These are phyloP conservation scores for Thuidium tamariscinum DNA, from an alignment of 225 moss, liverwort and hornwort species.

Conservation along the genomic window DNA sequence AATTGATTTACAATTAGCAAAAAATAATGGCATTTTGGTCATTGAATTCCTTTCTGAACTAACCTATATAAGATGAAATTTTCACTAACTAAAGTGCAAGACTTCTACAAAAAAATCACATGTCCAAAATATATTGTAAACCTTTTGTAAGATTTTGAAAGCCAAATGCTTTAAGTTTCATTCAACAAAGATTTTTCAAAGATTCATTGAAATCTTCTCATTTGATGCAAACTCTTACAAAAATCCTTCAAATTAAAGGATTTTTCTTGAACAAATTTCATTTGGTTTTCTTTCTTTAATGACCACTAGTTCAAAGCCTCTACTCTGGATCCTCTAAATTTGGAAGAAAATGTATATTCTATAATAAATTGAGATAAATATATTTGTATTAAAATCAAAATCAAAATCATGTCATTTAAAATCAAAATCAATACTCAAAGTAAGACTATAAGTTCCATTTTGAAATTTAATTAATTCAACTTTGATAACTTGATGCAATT, in stretches of 20 bases:
- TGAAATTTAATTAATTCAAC: neutral
- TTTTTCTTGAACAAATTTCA: no score
- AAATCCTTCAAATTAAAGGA: no score
- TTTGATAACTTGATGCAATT: neutral
- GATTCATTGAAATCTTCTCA: no score
- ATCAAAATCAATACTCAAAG: neutral
- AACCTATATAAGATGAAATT: neutral
- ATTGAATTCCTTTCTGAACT: neutral
- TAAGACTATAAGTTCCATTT: rapidly evolving
- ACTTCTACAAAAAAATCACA: neutral
- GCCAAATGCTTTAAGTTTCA: neutral
- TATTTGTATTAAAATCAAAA: no score
- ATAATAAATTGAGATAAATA: no score
- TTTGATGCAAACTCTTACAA: no score
- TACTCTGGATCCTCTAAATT: no score
- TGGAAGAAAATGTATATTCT: no score
- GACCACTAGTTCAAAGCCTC: no score
- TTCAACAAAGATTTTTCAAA: no score
- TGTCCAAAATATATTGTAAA: neutral
- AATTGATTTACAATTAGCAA: neutral
- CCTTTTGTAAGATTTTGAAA: neutral
- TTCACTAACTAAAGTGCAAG: neutral
- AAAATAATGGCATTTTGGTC: neutral
- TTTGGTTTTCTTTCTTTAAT: no score
- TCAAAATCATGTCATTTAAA: no score